Evolutionary conservation across 108 stramenopile species (phyloP).

Genomic region (Nitzschia inconspicua): DNA sequence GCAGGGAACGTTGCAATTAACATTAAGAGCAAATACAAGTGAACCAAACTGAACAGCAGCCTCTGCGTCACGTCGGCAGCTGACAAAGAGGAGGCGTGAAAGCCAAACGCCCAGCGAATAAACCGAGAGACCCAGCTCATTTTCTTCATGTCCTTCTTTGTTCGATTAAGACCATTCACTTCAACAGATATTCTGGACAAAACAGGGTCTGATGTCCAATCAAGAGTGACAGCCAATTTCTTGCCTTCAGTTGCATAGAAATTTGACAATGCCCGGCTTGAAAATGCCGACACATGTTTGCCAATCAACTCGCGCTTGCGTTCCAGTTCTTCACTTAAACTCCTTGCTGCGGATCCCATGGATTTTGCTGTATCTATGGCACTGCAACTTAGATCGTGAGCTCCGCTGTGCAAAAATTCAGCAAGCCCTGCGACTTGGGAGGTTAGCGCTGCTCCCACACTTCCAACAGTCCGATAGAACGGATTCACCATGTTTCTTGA

Average conservation of each 20-base stretch:
- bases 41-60: slow-evolving; percentile 64
- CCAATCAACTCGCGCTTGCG: slow-evolving; percentile 23
- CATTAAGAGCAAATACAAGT: slow-evolving; percentile 72
- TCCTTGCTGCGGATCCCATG: slow-evolving; percentile 30
- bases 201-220: slow-evolving; percentile 5
- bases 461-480: slow-evolving; percentile 25
- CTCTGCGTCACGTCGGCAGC: slow-evolving; percentile 61
- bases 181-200: not conserved
- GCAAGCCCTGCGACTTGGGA: slow-evolving; percentile 27
- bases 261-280: slow-evolving; percentile 15
- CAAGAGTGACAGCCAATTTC: not conserved
- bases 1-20: slow-evolving; percentile 78
- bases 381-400: slow-evolving; percentile 12
- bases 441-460: slow-evolving; percentile 20
- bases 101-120: too few species aligned
- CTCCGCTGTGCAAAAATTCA: slow-evolving; percentile 20
- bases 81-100: slow-evolving; percentile 6
- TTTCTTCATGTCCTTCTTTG: slow-evolving; percentile 10
- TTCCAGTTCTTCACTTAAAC: slow-evolving; percentile 35
- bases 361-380: slow-evolving; percentile 18
- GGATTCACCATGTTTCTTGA: slow-evolving; percentile 36
- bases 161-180: not conserved
- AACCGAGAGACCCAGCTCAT: slow-evolving; percentile 10
- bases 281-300: slow-evolving; percentile 30
- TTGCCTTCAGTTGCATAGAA: slow-evolving; percentile 3